Evolutionary conservation across 192 early-diverging fungal species (phyloP), one percentile per base, ranked within the genome.

Genomic region (Dissophora globulifera): DNA sequence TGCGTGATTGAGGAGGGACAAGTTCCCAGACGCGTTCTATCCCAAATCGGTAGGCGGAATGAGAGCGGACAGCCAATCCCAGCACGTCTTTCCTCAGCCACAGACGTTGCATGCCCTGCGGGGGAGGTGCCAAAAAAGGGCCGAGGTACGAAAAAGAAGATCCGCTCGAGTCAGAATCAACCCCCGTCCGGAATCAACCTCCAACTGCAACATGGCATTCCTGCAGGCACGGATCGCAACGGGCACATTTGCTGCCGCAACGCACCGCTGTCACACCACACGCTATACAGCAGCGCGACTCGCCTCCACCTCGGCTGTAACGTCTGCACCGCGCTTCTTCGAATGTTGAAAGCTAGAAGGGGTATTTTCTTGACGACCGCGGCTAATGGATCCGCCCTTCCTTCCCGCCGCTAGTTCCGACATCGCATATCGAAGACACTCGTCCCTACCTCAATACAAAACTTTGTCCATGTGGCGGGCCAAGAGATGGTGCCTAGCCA

Each of bases 401-500:
- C n/a, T n/a, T n/a, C n/a, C n/a, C n/a, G 35, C 17, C 11, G 5
- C 10, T 53, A 76, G 72, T 76, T 76, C 23, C 63, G 72, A 15
- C 64, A 76, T 43, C 50, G 72, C 2, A 29, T 76, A 13, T 76
- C 72, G 4, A 76, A 76, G 23, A 62, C 58, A 0, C 53, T 67
- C 5, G 72, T 76, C 1, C 72, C 72, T 4, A 76, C 72, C 2
- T 67, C 72, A 4, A 76, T 64, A 19, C 72, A 76, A 57, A 76
- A 76, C 25, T 76, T 76, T 62, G 64, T 50, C 12, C 62, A 76
- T 48, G 72, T 76, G 16, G 50, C 63, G 4, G 72, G 72, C 26
- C 72, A 76, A 25, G 72, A 76, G 35, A 66, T 76, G 64, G 72
- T 76, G 13, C 72, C 72, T 1, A 87, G 90, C 62, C 82, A 89